Conservation (phyloP, 2,329 filamentous ascomycete genomes). For the Tolypocladium tundrense region DNA sequence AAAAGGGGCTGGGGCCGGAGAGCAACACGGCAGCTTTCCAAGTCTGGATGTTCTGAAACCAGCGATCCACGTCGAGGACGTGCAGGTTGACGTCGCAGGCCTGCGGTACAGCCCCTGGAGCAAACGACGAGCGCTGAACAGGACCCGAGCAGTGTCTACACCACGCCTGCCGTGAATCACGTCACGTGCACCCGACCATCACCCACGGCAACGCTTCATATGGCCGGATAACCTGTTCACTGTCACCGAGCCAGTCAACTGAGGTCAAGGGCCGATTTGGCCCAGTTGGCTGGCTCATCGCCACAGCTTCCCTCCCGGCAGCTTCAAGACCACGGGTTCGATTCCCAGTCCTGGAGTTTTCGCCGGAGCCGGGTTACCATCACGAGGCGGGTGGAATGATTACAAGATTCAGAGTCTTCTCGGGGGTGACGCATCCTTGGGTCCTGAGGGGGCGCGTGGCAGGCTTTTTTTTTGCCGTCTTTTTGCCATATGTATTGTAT, state of each 20-base stretch:
- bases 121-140: background rate
- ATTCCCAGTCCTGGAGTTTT: background rate
- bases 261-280: background rate
- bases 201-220: background rate
- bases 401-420: background rate
- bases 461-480: background rate
- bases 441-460: background rate
- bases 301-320: background rate
- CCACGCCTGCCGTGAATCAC: background rate
- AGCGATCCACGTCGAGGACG: background rate
- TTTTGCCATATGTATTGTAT: background rate
- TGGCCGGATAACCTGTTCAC: background rate
- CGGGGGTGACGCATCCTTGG: background rate
- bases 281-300: background rate
- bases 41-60: background rate
- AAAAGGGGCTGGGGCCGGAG: background rate
- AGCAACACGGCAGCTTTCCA: background rate
- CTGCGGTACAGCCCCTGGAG: background rate
- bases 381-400: background rate
- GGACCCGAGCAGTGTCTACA: background rate
- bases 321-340: background rate
- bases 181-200: background rate
- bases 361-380: background rate
- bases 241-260: background rate
- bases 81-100: background rate